Evolutionary conservation across 345 rosid species (phyloP), one percentile per base, ranked within the genome.

Genomic region (Populus tremula): DNA sequence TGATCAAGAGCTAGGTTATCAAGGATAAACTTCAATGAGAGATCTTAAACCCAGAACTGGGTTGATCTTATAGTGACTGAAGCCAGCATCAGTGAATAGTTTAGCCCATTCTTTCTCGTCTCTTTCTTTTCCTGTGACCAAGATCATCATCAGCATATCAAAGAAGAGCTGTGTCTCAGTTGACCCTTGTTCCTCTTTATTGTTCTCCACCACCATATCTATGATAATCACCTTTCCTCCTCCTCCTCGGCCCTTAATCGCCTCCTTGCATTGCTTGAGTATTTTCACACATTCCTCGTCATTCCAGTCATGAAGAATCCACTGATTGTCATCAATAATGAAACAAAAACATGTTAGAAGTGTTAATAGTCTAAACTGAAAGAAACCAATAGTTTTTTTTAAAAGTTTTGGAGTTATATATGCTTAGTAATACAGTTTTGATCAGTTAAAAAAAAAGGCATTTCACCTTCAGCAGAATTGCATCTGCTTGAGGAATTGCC

Each of bases 11-110:
- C 50, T 45, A 45, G 50, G 12, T 67, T 29, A 23, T 69, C 38
- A 76, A 23, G 81, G 86, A 29, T 67, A 83, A 20, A 79, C 72
- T 36, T 83, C 76, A 62, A 79, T 79, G 8, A 83, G 59, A 33
- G 81, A 79, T 53, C 83, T 73, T 56, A 72, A 68, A 36, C 82
- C 82, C 7, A 75, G 20, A 1, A 41, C 25, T 0, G 78, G 78
- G 9, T 9, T 75, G 8, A 81, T 75, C 21, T 75, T 69, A 20
- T 67, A 84, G 16, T 41, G 2, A 23, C 23, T 72, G 47, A 84
- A 84, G 2, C 87, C 82, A 17, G 87, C 76, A 54, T 71, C 74
- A 29, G 25, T 21, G 17, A 84, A 78, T 67, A 84, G 82, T n/a
- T 78, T 69, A 2, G 80, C 67, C 87, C 80, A 75, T 53, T 81